Evolutionary conservation across 495 filamentous ascomycete species (phyloP), one percentile per base, ranked within the genome.

Genomic region (Lophium mytilinum): DNA sequence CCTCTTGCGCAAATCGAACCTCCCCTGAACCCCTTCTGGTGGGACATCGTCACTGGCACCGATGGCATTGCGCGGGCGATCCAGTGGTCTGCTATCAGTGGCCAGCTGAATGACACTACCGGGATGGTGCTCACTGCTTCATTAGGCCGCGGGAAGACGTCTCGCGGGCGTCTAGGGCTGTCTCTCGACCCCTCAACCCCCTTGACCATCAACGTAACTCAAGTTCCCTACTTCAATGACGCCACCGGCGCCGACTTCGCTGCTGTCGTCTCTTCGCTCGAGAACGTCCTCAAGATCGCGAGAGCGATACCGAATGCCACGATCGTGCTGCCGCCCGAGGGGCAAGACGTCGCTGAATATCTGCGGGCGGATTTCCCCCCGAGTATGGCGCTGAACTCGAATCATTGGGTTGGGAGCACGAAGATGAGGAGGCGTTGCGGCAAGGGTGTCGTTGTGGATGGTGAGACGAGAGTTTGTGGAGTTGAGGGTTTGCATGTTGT

Each of bases 401-500:
- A 15, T n/a, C 41, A 45, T 8, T 45, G 41, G 41, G 41, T 45
- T 9, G 41, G 41, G 1, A 45, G 41, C 5, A 45, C 41, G 41
- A 45, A 45, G 41, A 45, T 45, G 41, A 5, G 41, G 41, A 14
- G 12, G 9, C 15, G 7, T 0, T 15, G 41, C 6, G 8, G 12
- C 9, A 19, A 45, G 41, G 41, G 12, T 9, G 15, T 15, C 7
- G 41, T 45, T n/a, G 12, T 45, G 41, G 41, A 45, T 45, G 19
- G 15, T 15, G 12, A 45, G 41, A 45, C 41, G 41, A 45, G 41
- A 5, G 41, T 45, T 15, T 17, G 41, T 12, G 41, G 41, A 1
- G 41, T 45, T 9, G 19, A 15, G 7, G 41, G 41, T 7, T 53
- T 74, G 21, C 56, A 73, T 42, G 67, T 74, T n/a, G 66, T 75